Base-by-base conservation (phyloP, 1,139 yeast genomes). In the Yamadazyma sp. region DNA sequence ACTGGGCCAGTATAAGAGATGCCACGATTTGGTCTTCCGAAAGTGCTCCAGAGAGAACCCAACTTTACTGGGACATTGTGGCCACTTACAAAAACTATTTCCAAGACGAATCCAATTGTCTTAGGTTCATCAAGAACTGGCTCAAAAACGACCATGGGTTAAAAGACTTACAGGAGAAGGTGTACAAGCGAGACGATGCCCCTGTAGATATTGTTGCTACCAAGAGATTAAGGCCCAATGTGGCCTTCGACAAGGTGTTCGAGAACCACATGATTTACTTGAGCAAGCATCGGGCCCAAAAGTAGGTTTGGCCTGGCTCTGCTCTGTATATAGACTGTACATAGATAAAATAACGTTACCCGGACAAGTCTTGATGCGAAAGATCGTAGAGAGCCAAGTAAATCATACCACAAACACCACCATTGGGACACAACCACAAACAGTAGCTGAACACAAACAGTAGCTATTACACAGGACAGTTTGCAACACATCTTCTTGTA, bases 1-100 rank as follows among this genome's bases (percentile, higher is more conserved):
- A 87, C 64, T 87, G 95, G 92, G 83, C 91, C 36, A 87, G 96
- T 1, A 66, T 89, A 44, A 75, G 91, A 63, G 88, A 83, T 59
- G 86, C 91, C 11, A 84, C 92, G 5, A 74, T 84, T 35, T 75
- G 77, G 38, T 68, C 81, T 6, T 8, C 5, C 2, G 61, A 59
- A 17, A 61, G 44, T 41, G 23, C 22, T 17, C 45, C 59, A n/a
- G 72, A 70, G 34, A 73, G 87, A 61, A 71, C 71, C 44, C 68
- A 69, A 28, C 61, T 83, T 15, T 85, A 83, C 61, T 73, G 79
- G 59, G 73, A 79, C 40, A 65, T 84, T 37, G 75, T 83, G 51
- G 74, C 77, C 47, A 57, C 71, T 17, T 84, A 69, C 52, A 66
- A 62, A 52, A 56, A 69, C 51, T 70, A 60, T 56, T 69, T 71